Evolutionary conservation across 2,329 filamentous ascomycete species (phyloP).

Genomic region (Neonectria sp.): DNA sequence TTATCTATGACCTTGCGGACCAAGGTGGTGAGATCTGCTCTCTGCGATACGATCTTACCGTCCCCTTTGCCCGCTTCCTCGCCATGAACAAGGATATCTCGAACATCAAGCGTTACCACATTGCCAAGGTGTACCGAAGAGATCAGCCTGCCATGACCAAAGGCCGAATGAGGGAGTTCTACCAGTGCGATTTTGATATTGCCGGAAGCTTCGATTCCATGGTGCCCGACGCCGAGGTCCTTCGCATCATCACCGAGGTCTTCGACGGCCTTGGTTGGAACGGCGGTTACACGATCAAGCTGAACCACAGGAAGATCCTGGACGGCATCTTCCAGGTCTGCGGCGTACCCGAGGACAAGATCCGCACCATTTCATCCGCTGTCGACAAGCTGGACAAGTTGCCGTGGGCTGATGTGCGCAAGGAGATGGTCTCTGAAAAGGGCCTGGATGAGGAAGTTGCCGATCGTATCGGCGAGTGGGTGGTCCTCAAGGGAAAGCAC

Average conservation of each 20-base stretch:
- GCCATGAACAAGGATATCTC: slow-evolving; percentile 90
- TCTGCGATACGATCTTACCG: slow-evolving; percentile 88
- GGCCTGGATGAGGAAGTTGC: slow-evolving; percentile 83
- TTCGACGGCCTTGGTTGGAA: slow-evolving; percentile 86
- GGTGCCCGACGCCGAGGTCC: slow-evolving; percentile 92
- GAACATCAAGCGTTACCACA: slow-evolving; percentile 94
- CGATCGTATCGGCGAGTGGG: slow-evolving; percentile 89
- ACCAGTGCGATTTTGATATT: slow-evolving; percentile 98
- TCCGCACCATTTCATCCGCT: slow-evolving; percentile 90
- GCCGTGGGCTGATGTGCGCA: slow-evolving; percentile 90
- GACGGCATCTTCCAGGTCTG: slow-evolving; percentile 94
- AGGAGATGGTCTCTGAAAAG: slow-evolving; percentile 95
- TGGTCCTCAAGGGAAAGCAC: slow-evolving; percentile 81
- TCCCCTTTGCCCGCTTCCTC: slow-evolving; percentile 92
- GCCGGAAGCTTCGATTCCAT: slow-evolving; percentile 90
- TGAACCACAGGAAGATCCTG: slow-evolving; percentile 95
- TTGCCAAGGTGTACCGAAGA: slow-evolving; percentile 82
- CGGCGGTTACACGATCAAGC: slow-evolving; percentile 85
- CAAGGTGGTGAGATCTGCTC: slow-evolving; percentile 85
- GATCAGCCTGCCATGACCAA: slow-evolving; percentile 80
- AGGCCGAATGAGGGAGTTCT: slow-evolving; percentile 95
- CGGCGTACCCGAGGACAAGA: slow-evolving; percentile 89
- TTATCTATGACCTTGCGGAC: slow-evolving; percentile 91
- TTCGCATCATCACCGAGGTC: slow-evolving; percentile 87
- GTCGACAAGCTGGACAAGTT: slow-evolving; percentile 97